Conservation (phyloP, 1,284 basidiomycete genomes). For the Coriolopsis trogii region DNA sequence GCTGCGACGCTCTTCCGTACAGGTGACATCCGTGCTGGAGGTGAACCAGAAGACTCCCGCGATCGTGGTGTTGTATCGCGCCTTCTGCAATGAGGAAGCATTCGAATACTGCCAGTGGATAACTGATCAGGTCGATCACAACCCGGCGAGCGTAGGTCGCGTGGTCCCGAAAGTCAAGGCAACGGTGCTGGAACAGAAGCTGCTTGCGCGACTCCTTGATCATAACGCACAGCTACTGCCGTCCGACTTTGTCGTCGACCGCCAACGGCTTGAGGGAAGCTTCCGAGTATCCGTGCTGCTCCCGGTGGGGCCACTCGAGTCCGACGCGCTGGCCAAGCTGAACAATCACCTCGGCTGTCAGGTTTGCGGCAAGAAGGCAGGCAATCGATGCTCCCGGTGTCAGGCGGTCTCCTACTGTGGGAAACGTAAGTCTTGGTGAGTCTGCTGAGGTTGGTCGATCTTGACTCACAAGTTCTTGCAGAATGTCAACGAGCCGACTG, state of each 20-base stretch:
- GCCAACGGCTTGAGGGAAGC: conserved; percentile 26
- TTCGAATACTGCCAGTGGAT: conserved; percentile 20
- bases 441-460: not conserved
- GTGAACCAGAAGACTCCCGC: conserved; percentile 34
- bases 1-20: no score
- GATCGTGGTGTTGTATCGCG: conserved; percentile 35
- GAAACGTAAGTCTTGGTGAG: conserved; percentile 25
- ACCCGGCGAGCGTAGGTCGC: not conserved
- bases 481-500: conserved; percentile 45
- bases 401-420: conserved; percentile 42
- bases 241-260: conserved; percentile 27
- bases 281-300: conserved; percentile 41
- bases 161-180: conserved; percentile 20
- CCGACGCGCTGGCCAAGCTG: conserved; percentile 40
- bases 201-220: conserved; percentile 36
- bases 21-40: conserved; percentile 37
- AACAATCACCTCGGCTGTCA: conserved; percentile 40
- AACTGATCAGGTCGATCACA: conserved; percentile 8
- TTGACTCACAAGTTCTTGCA: conserved; percentile 15
- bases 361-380: conserved; percentile 39
- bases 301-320: conserved; percentile 41
- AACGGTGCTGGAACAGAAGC: conserved; percentile 38
- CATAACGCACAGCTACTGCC: conserved; percentile 39
- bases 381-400: conserved; percentile 40
- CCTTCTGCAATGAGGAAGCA: conserved; percentile 20